phyloP scores from a whole-genome alignment of 23 red algal species.

The Agarophyton chilense region DNA sequence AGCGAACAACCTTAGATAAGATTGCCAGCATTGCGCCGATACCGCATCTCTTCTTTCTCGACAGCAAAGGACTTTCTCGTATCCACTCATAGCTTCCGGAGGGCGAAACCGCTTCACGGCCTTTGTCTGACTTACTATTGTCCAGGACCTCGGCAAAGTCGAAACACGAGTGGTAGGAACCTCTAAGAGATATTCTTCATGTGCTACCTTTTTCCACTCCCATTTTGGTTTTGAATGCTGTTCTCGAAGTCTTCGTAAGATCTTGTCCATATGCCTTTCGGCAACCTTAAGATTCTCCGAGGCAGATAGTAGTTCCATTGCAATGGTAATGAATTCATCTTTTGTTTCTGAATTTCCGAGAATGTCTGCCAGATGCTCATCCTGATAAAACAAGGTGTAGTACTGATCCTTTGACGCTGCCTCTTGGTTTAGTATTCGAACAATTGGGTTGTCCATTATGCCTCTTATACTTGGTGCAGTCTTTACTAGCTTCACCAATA shows the following conservation, averaged over 20 bases:
- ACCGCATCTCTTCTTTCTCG: constrained; percentile 47
- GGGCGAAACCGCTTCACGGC: constrained; percentile 75
- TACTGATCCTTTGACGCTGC: constrained; percentile 26
- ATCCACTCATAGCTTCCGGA: constrained; percentile 30
- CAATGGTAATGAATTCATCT: constrained; percentile 1
- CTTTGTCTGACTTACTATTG: constrained; percentile 77
- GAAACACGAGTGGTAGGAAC: constrained; percentile 41
- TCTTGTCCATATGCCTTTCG: constrained; percentile 28
- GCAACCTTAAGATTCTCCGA: not conserved
- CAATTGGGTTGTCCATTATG: constrained; percentile 34
- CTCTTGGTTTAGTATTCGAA: constrained; percentile 12
- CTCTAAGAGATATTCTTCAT: constrained; percentile 80
- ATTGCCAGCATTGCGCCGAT: constrained; percentile 32
- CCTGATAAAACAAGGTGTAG: constrained; percentile 26
- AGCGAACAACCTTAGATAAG: constrained; percentile 57
- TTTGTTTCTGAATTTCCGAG: not conserved
- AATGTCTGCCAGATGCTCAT: not conserved
- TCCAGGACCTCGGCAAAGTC: constrained; percentile 56
- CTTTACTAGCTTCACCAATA: constrained; percentile 30
- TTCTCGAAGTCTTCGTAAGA: constrained; percentile 28
- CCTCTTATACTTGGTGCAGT: not conserved
- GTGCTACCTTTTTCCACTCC: constrained; percentile 81
- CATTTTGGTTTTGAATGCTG: constrained; percentile 39
- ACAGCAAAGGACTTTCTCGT: constrained; percentile 36
- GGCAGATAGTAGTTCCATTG: constrained; percentile 19